Evolutionary conservation across 2,329 filamentous ascomycete genomes (phyloP).

Genomic region (Calonectria pseudoreteaudii): DNA sequence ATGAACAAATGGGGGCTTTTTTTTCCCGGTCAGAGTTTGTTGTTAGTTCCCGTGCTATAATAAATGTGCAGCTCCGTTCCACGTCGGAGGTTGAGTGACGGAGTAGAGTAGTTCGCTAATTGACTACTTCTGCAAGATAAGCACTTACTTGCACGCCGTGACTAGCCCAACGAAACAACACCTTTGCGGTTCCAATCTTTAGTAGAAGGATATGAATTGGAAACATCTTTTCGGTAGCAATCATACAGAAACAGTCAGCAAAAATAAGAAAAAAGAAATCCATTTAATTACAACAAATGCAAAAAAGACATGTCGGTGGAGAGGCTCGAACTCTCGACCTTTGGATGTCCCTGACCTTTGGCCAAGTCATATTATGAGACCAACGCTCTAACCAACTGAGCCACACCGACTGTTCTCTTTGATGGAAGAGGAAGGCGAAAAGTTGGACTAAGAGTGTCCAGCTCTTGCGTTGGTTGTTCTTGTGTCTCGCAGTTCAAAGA

Average conservation of each 20-base stretch:
- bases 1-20: neutral
- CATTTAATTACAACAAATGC: neutral
- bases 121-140: neutral
- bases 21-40: neutral
- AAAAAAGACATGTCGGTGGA: constrained; percentile 36
- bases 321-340: constrained; percentile 46
- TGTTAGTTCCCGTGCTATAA: too few relatives aligned
- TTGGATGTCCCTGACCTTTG: constrained; percentile 40
- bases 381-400: constrained; percentile 55
- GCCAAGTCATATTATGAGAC: constrained; percentile 47
- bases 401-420: constrained; percentile 43
- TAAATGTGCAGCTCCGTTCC: neutral
- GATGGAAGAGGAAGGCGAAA: neutral
- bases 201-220: too few relatives aligned
- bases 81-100: too few relatives aligned
- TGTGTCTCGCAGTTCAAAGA: too few relatives aligned
- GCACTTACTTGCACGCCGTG: neutral
- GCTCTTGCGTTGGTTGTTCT: neutral
- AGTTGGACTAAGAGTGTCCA: neutral
- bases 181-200: too few relatives aligned
- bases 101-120: too few relatives aligned
- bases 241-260: too few relatives aligned
- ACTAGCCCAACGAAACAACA: too few relatives aligned
- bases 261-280: neutral
- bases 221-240: neutral